A percentile compares a stretch with the other conserved stretches of the same genome.
phyloP scores from a whole-genome alignment of 495 filamentous ascomycete species.

The Rostrohypoxylon terebratum region DNA sequence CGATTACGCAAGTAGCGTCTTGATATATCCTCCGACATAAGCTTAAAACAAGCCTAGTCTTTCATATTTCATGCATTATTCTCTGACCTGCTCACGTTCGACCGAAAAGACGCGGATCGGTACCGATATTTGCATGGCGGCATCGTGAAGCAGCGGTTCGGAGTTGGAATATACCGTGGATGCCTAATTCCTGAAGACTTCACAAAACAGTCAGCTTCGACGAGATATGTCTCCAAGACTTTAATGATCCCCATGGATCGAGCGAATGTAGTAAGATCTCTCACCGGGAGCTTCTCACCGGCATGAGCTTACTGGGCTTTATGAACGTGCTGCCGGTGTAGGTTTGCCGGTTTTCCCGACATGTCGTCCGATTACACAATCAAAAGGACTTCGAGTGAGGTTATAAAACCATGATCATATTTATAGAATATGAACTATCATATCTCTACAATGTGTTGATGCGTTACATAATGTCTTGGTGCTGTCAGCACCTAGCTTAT shows the following conservation, averaged over 20 bases:
- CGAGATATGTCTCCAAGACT: conserved; percentile 9
- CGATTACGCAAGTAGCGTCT: conserved; percentile 37
- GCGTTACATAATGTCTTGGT: conserved; percentile 7
- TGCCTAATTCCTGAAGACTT: not conserved
- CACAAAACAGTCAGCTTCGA: not conserved
- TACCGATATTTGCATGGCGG: conserved; percentile 12
- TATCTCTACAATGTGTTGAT: conserved; percentile 9
- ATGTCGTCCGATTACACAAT: not conserved
- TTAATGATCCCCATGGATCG: conserved; percentile 13
- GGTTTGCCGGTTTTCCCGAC: conserved; percentile 19
- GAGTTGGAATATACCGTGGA: conserved; percentile 4
- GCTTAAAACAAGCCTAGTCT: conserved; percentile 2
- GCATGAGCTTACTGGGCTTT: conserved; percentile 20
- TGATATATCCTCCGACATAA: conserved; percentile 2
- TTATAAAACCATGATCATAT: conserved; percentile 1
- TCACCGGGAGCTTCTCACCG: conserved; percentile 1
- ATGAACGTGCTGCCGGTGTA: not conserved
- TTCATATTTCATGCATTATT: conserved; percentile 19
- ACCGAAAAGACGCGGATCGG: conserved; percentile 9
- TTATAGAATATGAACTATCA: conserved; percentile 29
- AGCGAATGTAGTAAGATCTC: not conserved
- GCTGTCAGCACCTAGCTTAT: not conserved
- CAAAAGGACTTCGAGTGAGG: not conserved
- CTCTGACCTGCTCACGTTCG: conserved; percentile 12
- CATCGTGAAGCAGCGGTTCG: not conserved